Conservation (phyloP, 495 filamentous ascomycete genomes). For the Thermothielavioides terrestris region DNA sequence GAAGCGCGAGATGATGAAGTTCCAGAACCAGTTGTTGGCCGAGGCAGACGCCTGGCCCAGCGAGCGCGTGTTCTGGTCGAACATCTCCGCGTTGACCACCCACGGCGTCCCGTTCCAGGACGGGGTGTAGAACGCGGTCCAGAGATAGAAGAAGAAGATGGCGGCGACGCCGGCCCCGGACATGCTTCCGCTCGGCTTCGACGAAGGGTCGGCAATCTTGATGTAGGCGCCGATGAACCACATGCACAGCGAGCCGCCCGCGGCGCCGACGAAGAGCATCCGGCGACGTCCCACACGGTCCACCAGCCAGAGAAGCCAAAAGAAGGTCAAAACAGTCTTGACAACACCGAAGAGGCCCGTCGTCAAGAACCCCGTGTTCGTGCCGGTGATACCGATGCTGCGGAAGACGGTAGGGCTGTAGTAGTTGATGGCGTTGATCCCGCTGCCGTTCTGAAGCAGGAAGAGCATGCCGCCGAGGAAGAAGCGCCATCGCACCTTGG, state of each 20-base stretch:
- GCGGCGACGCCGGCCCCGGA: constrained; percentile 55
- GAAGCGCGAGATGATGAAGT: constrained; percentile 65
- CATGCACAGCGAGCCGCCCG: constrained; percentile 48
- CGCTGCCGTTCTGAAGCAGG: constrained; percentile 56
- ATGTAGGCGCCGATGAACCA: constrained; percentile 49
- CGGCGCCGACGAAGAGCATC: constrained; percentile 47
- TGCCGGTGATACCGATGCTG: constrained; percentile 47
- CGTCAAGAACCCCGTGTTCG: constrained; percentile 40
- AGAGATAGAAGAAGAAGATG: constrained; percentile 74
- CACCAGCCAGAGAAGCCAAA: constrained; percentile 50
- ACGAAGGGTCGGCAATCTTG: constrained; percentile 43
- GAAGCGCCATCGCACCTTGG: constrained; percentile 51
- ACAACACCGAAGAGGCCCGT: constrained; percentile 47
- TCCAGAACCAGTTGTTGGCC: constrained; percentile 67
- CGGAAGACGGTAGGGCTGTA: constrained; percentile 54
- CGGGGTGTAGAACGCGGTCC: constrained; percentile 69
- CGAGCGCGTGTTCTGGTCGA: constrained; percentile 53
- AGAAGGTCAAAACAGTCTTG: constrained; percentile 51
- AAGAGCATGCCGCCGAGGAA: constrained; percentile 58
- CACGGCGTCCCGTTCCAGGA: constrained; percentile 68
- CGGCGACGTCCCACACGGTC: constrained; percentile 44
- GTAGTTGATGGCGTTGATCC: constrained; percentile 64
- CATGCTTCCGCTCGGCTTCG: constrained; percentile 29
- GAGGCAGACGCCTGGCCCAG: constrained; percentile 62
- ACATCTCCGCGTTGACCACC: constrained; percentile 59